Conservation (phyloP, 768 basidiomycete species). For the Kwoniella heveanensis region DNA sequence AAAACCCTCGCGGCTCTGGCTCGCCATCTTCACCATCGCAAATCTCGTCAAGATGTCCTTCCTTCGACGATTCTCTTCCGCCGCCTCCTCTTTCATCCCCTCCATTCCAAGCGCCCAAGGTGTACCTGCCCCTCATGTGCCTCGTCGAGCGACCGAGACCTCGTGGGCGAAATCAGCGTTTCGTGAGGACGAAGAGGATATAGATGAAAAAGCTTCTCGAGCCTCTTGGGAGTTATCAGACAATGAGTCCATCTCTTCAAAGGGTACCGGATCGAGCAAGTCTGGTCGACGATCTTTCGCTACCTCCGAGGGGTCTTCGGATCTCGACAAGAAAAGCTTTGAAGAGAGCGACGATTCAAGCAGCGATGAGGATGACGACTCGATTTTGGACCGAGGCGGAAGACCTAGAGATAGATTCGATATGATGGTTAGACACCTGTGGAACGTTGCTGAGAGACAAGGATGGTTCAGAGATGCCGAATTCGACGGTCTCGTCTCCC, state of each 20-base stretch:
- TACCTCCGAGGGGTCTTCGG: conserved; percentile 18
- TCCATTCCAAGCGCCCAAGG: conserved; percentile 33
- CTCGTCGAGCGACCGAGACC: conserved; percentile 42
- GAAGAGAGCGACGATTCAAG: conserved; percentile 13
- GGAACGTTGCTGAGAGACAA: conserved; percentile 42
- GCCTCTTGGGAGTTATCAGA: conserved; percentile 51
- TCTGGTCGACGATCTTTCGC: conserved; percentile 5
- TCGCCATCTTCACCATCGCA: background rate
- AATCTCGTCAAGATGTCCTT: conserved; percentile 37
- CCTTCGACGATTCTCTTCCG: conserved; percentile 46
- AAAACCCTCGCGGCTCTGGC: background rate
- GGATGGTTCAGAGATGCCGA: conserved; percentile 54
- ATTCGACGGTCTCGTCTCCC: conserved; percentile 50
- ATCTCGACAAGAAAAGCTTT: conserved; percentile 24
- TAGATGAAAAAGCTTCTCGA: conserved; percentile 32
- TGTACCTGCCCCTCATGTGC: conserved; percentile 33
- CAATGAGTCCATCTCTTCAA: conserved; percentile 26
- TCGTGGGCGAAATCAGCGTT: conserved; percentile 11
- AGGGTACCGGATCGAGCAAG: conserved; percentile 16
- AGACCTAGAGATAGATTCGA: conserved; percentile 40
- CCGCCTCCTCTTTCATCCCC: conserved; percentile 37
- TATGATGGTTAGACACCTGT: conserved; percentile 53
- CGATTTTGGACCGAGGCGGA: conserved; percentile 32
- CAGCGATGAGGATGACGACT: conserved; percentile 25
- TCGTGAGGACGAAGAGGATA: conserved; percentile 30